Percentiles rank a stretch among this genome's conserved stretches.
Conservation (phyloP, 106 monocot species). For the Gastrodia elata region DNA sequence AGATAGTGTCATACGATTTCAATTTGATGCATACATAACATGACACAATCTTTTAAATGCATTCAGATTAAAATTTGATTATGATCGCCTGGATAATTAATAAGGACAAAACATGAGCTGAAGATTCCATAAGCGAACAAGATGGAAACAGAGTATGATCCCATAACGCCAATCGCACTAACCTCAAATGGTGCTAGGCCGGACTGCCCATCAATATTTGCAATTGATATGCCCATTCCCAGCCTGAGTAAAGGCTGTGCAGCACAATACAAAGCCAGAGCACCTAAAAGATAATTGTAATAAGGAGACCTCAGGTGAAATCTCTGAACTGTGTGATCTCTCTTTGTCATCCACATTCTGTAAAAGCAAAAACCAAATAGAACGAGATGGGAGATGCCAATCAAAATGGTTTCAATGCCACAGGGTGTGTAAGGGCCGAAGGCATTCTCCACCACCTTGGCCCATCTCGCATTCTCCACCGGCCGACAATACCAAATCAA, state of each 20-base stretch:
- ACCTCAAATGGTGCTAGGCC: conserved; percentile 88
- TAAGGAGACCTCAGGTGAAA: conserved; percentile 33
- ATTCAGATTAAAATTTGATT: too few species aligned
- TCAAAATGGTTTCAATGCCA: conserved; percentile 54
- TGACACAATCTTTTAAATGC: too few species aligned
- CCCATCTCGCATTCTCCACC: conserved; percentile 51
- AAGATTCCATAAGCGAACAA: too few species aligned
- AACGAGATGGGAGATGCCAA: conserved; percentile 66
- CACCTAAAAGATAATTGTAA: conserved; percentile 58
- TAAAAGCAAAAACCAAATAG: conserved; percentile 50
- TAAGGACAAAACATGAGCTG: too few species aligned
- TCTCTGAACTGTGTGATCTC: conserved; percentile 37
- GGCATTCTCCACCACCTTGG: conserved; percentile 52
- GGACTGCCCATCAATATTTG: conserved; percentile 57
- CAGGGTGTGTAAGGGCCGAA: conserved; percentile 91
- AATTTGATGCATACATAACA: too few species aligned
- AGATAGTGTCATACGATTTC: too few species aligned
- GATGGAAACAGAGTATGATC: too few species aligned
- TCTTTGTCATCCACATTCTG: conserved; percentile 59
- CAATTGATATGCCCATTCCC: conserved; percentile 47
- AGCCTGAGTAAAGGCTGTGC: conserved; percentile 48
- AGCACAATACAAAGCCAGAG: conserved; percentile 44
- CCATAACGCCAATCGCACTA: background rate
- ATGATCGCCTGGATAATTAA: too few species aligned
- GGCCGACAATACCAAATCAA: conserved; percentile 89